Base-by-base conservation (phyloP, 73 alveolate species). In the Stentor roeselii region DNA sequence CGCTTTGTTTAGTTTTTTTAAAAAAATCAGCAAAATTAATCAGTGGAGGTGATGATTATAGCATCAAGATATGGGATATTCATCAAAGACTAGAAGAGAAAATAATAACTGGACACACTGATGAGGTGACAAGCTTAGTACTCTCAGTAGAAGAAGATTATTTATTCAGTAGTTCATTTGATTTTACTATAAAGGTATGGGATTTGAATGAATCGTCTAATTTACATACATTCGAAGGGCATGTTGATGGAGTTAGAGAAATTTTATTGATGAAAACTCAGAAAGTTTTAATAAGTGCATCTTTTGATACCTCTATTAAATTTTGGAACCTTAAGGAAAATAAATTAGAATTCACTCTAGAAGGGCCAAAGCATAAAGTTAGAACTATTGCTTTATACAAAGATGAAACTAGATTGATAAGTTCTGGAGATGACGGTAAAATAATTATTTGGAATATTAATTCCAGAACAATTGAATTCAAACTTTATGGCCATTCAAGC, bases 371-470 rank as follows among this genome's bases (percentile, higher is more conserved):
- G n/a, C n/a, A n/a, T 50, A 50, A 50, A 50, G 30, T 50, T 50
- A 11, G 21, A 11, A 21, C 30, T 50, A 50, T 50, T 50, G 67
- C 6, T 50, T 50, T 50, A 21, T 50, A 50, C 21, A 21, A 50
- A 50, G 21, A 50, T 50, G 67, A 50, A 50, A 50, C 67, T 50
- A 11, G 67, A 11, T 50, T 50, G 21, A 50, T 50, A 50, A 50
- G 30, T 50, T 50, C 30, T 50, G 67, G 67, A 6, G 6, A 6
- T 50, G 67, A 50, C 6, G 67, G 30, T 50, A 96, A 99, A 30
- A 78, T 98, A 21, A 95, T 95, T 93, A 92, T 98, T 21, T 96
- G 97, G 97, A 99, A 98, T 92, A 90, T 98, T 84, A 92, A 98
- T 87, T 84, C 95, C 3, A 92, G 90, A 27, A 85, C 92, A 75